A percentile compares a stretch with the other conserved stretches of the same genome.
Conservation (phyloP, 1,139 yeast genomes). For the Kodamaea plutei region DNA sequence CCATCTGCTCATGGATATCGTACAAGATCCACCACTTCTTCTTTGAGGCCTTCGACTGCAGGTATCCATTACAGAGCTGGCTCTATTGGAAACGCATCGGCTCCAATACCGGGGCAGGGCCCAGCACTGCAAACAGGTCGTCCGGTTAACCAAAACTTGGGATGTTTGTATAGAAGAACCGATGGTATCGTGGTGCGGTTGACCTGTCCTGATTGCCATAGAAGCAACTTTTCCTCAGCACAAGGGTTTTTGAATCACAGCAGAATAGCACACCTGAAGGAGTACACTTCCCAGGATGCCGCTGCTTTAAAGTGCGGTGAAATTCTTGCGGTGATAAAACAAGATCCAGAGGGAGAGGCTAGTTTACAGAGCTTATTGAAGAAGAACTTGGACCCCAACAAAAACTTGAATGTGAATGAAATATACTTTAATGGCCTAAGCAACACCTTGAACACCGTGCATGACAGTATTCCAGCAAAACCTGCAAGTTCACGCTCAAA, state of each 20-base stretch:
- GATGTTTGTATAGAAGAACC: slow-evolving; percentile 64
- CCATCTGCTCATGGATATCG: slow-evolving; percentile 31
- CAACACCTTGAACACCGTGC: slow-evolving; percentile 17
- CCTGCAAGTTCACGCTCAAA: slow-evolving; percentile 5
- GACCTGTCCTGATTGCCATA: slow-evolving; percentile 63
- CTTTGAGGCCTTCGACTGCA: slow-evolving; percentile 39
- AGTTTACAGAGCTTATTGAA: slow-evolving; percentile 41
- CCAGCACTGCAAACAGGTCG: slow-evolving; percentile 7
- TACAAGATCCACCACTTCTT: slow-evolving; percentile 49
- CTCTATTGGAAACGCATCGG: slow-evolving; percentile 4
- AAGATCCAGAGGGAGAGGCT: slow-evolving; percentile 53
- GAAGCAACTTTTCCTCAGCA: slow-evolving; percentile 71
- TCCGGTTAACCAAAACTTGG: slow-evolving; percentile 25
- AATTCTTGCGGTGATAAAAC: slow-evolving; percentile 52
- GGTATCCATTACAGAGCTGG: slow-evolving; percentile 5
- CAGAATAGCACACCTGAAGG: slow-evolving; percentile 69
- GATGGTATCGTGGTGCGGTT: slow-evolving; percentile 70
- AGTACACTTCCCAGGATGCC: slow-evolving; percentile 68
- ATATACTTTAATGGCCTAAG: slow-evolving; percentile 36
- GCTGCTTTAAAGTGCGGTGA: slow-evolving; percentile 73
- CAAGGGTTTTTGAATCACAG: slow-evolving; percentile 80
- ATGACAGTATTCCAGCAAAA: slow-evolving; percentile 9
- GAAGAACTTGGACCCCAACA: slow-evolving; percentile 38
- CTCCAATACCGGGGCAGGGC: slow-evolving; percentile 7
- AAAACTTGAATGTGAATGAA: slow-evolving; percentile 37